Evolutionary conservation across 352 stramenopile genomes (phyloP), one percentile per base, ranked within the genome.

Genomic region (Globisporangium takayamanum): DNA sequence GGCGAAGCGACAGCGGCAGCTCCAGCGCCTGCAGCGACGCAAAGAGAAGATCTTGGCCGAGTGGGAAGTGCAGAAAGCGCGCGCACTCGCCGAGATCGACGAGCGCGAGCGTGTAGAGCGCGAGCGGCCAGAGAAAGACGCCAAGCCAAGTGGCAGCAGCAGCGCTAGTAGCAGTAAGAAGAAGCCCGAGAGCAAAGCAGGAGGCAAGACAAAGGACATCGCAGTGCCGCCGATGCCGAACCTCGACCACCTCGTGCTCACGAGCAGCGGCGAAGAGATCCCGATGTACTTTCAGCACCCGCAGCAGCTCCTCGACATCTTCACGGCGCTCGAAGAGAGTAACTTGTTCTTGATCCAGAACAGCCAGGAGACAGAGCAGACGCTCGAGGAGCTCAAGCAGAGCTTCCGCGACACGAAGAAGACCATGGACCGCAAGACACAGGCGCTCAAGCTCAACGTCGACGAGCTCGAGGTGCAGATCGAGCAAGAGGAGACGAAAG

Each of bases 291-390:
- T 98, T 63, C 80, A 93, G 53, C 76, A 96, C 22, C 93, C 94
- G 14, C 72, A 94, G 59, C 95, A 98, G 53, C 73, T 98, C 2
- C 75, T 98, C 1, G 89, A 97, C 44, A 95, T 98, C 37, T 98
- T 98, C 69, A 94, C 80, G 15, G 75, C 84, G 3, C 66, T 98
- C 28, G 95, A 98, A 69, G 89, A 98, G 60, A 94, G 93, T 73
- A 98, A 98, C 57, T 76, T 98, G 49, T 98, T 98, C 62, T 62
- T 98, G 30, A 98, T 98, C 61, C 90, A 98, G 65, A 98, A 98
- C 73, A 96, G 82, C 56, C 91, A 98, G 65, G 91, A 98, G 62
- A 98, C 92, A 0, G 93, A 98, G 71, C 91, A 97, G 65, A 95
- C 89, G 25, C 78, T 98, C 0, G 94, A 98, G 53, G 93, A 98